A percentile compares a stretch with the other conserved stretches of the same genome.
Evolutionary conservation across 495 filamentous ascomycete species (phyloP).

Genomic region (Talaromyces nanjingensis): DNA sequence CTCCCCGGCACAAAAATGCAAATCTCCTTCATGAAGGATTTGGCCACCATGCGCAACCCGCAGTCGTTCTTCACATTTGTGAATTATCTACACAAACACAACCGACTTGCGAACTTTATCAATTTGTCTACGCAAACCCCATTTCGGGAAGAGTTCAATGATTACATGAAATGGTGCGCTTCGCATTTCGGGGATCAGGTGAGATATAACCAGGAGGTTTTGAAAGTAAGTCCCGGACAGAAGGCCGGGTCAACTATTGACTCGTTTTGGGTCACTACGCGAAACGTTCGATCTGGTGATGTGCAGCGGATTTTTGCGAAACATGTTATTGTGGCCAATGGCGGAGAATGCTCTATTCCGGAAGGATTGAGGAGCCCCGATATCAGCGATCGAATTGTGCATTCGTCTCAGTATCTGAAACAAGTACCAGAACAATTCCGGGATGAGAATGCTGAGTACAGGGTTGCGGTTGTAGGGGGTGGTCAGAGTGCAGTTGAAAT

Average conservation of each 20-base stretch:
- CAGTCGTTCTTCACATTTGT: conserved; percentile 90
- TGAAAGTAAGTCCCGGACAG: conserved; percentile 38
- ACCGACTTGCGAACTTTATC: conserved; percentile 77
- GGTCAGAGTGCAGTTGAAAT: conserved; percentile 95
- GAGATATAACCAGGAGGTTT: conserved; percentile 70
- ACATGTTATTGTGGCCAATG: conserved; percentile 81
- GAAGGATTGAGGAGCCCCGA: conserved; percentile 54
- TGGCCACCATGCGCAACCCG: conserved; percentile 83
- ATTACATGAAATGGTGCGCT: conserved; percentile 93
- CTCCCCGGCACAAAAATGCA: conserved; percentile 93
- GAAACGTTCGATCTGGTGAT: conserved; percentile 43
- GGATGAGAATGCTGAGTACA: conserved; percentile 50
- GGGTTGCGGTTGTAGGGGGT: conserved; percentile 79
- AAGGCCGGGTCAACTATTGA: conserved; percentile 26
- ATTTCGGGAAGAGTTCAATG: conserved; percentile 82
- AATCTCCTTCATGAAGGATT: conserved; percentile 95
- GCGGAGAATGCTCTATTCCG: conserved; percentile 74
- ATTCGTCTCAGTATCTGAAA: conserved; percentile 80
- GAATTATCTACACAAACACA: conserved; percentile 79
- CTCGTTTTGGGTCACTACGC: conserved; percentile 49
- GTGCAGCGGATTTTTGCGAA: conserved; percentile 51
- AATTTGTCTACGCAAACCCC: conserved; percentile 88
- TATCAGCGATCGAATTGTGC: conserved; percentile 52
- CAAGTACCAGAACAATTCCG: conserved; percentile 50
- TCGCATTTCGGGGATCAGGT: conserved; percentile 72